A percentile compares a stretch with the other conserved stretches of the same genome.
Evolutionary conservation across 495 filamentous ascomycete genomes (phyloP).

Genomic region (Astrothelium macrocarpum): DNA sequence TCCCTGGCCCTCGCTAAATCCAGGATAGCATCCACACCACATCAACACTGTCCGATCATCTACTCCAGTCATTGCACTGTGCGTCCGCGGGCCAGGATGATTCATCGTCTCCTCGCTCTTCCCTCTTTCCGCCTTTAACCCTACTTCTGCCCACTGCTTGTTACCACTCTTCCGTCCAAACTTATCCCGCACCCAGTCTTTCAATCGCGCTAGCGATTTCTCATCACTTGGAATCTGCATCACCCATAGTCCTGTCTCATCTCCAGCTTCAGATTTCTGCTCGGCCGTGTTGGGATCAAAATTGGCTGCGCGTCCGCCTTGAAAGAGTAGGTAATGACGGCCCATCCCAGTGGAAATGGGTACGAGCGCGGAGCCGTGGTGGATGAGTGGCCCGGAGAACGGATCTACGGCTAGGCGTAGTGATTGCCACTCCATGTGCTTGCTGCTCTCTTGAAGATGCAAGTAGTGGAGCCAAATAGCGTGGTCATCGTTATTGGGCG

Average conservation of each 20-base stretch:
- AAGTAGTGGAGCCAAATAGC: slow-evolving; percentile 37
- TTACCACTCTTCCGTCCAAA: neutral
- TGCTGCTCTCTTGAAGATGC: slow-evolving; percentile 19
- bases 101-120: slow-evolving; percentile 4
- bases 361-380: slow-evolving; percentile 32
- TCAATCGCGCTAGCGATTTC: neutral
- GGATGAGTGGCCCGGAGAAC: slow-evolving; percentile 26
- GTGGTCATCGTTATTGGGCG: slow-evolving; percentile 20
- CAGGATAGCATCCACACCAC: slow-evolving; percentile 1
- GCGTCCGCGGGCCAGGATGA: neutral
- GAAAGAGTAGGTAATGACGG: slow-evolving; percentile 39
- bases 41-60: neutral
- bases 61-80: neutral
- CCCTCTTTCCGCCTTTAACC: neutral
- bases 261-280: neutral
- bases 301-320: neutral
- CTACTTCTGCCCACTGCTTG: neutral
- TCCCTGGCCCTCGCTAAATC: slow-evolving; percentile 1
- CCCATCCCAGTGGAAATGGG: slow-evolving; percentile 41
- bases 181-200: slow-evolving; percentile 1
- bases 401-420: slow-evolving; percentile 37
- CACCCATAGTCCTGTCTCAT: neutral
- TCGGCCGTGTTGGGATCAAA: neutral
- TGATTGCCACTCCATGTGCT: slow-evolving; percentile 34
- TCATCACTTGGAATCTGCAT: slow-evolving; percentile 4